phyloP scores from a whole-genome alignment of 305 asterid genomes.

The Solanum hybrid region DNA sequence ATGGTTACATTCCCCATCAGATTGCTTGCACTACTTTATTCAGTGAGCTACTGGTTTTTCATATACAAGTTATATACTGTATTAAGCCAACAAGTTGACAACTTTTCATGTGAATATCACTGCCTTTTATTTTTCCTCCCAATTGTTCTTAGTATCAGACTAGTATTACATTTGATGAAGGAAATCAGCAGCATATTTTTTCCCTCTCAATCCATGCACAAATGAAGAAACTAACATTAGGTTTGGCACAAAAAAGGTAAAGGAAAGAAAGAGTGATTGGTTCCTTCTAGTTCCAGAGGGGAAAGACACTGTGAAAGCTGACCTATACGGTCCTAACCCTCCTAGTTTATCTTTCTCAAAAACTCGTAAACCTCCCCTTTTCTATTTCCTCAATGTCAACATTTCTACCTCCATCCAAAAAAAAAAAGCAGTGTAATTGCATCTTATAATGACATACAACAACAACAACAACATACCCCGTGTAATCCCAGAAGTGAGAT shows the following conservation, averaged over 20 bases:
- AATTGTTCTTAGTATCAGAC: neutral
- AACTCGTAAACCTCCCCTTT: neutral
- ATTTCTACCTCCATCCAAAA: neutral
- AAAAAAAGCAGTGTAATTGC: neutral
- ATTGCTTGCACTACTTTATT: neutral
- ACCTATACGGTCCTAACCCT: neutral
- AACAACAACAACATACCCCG: neutral
- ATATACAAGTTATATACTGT: neutral
- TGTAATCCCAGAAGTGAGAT: neutral
- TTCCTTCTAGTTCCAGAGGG: neutral
- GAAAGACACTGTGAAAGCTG: neutral
- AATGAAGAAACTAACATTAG: neutral
- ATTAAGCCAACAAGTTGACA: neutral
- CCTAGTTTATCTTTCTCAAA: neutral
- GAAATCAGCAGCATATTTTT: neutral
- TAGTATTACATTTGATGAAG: neutral
- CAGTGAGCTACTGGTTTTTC: neutral
- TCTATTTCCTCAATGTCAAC: neutral
- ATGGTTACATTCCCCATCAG: conserved; percentile 1
- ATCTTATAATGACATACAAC: neutral
- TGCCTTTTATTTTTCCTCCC: neutral
- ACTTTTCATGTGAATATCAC: neutral
- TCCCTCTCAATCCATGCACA: neutral
- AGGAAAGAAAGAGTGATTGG: neutral
- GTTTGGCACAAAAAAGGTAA: neutral